Evolutionary conservation across 768 basidiomycete genomes (phyloP).

Genomic region (Termitomyces eurrhizus): DNA sequence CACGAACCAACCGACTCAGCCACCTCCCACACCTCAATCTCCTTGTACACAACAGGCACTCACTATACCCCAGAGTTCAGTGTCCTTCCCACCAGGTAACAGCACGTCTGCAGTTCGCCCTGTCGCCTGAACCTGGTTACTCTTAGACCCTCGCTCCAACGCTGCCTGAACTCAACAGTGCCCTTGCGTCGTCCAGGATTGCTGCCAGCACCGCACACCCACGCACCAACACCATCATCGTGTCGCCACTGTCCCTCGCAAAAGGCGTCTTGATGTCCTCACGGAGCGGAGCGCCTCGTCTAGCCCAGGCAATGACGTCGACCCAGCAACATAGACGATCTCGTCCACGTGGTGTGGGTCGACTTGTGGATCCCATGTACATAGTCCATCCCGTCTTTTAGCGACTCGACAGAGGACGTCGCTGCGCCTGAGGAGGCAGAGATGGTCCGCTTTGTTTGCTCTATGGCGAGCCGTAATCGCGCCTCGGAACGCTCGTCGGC

Average conservation of each 20-base stretch:
- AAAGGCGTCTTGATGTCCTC: too few relatives aligned
- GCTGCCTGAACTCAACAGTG: slow-evolving; percentile 48
- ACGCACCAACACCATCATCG: slow-evolving; percentile 70
- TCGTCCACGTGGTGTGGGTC: slow-evolving; percentile 73
- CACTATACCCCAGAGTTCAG: too few relatives aligned
- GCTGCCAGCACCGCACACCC: slow-evolving; percentile 66
- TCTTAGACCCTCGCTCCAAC: slow-evolving; percentile 35
- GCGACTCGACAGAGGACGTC: slow-evolving; percentile 87
- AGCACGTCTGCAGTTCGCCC: too few relatives aligned
- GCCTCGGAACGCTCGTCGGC: slow-evolving; percentile 83
- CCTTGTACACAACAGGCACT: too few relatives aligned
- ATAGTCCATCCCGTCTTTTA: slow-evolving; percentile 86
- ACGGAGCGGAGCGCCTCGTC: too few relatives aligned
- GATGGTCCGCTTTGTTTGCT: slow-evolving; percentile 92
- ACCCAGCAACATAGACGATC: slow-evolving; percentile 77
- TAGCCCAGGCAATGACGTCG: too few relatives aligned
- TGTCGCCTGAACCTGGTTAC: too few relatives aligned
- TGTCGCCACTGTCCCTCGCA: slow-evolving; percentile 72
- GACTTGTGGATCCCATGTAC: slow-evolving; percentile 55
- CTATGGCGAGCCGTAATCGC: slow-evolving; percentile 89
- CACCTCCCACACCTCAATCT: too few relatives aligned
- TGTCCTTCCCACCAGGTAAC: too few relatives aligned
- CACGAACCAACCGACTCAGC: too few relatives aligned
- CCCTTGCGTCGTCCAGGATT: slow-evolving; percentile 41
- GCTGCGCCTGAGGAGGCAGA: slow-evolving; percentile 85